phyloP scores from a whole-genome alignment of 306 rosid species.

The Gastrolobium bilobum region DNA sequence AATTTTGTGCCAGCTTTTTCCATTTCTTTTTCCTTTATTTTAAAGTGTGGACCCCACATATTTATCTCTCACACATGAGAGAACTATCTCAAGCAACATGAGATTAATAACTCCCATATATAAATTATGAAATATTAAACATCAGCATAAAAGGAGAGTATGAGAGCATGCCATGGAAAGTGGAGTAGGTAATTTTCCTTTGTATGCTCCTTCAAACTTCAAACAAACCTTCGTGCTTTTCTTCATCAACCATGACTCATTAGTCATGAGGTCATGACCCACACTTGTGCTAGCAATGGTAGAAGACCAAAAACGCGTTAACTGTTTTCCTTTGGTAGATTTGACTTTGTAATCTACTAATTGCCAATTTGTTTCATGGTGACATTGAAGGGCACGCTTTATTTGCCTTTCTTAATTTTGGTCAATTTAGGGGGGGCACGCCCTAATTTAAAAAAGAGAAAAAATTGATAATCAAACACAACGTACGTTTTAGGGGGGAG shows the following conservation, averaged over 20 bases:
- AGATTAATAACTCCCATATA: no score
- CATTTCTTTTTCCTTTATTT: no score
- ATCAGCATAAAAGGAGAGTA: conserved; percentile 16
- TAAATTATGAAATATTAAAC: conserved; percentile 3
- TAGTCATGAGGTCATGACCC: conserved; percentile 26
- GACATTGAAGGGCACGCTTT: conserved; percentile 27
- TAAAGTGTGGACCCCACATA: no score
- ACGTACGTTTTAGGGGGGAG: no score
- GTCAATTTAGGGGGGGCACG: conserved; percentile 5
- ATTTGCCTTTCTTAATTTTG: not conserved
- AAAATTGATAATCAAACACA: no score
- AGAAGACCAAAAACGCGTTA: conserved; percentile 31
- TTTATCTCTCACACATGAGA: no score
- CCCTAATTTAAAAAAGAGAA: no score
- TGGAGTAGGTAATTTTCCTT: conserved; percentile 62
- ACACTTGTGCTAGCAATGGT: conserved; percentile 11
- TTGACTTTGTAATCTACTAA: conserved; percentile 51
- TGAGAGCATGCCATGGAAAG: conserved; percentile 36
- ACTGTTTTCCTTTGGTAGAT: conserved; percentile 43
- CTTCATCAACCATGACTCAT: conserved; percentile 35
- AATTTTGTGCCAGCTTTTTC: no score
- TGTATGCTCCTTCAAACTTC: conserved; percentile 52
- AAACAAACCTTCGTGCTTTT: conserved; percentile 36
- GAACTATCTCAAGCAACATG: no score
- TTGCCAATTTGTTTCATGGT: conserved; percentile 9